Evolutionary conservation across 768 basidiomycete genomes (phyloP).

Genomic region (Rossbeevera mucosa): DNA sequence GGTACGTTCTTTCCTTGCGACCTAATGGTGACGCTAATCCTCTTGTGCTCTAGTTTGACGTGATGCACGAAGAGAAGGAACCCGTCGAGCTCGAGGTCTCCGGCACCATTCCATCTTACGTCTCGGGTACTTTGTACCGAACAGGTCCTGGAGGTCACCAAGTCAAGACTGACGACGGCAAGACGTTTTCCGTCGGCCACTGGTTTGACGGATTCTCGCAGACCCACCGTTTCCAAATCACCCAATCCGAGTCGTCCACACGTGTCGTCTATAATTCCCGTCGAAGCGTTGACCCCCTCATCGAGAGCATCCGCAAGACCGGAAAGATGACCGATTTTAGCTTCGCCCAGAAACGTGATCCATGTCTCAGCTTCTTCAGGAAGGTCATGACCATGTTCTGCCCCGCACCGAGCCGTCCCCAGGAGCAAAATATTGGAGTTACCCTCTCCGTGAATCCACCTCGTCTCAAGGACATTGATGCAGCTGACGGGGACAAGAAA

Average conservation of each 20-base stretch:
- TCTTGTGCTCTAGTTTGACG: constrained; percentile 20
- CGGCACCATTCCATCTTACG: constrained; percentile 32
- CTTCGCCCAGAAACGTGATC: constrained; percentile 32
- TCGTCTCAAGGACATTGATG: constrained; percentile 21
- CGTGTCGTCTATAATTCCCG: constrained; percentile 35
- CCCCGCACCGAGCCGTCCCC: constrained; percentile 7
- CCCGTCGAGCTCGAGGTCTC: constrained; percentile 27
- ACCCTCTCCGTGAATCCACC: constrained; percentile 31
- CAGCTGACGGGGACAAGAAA: constrained; percentile 16
- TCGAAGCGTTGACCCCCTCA: constrained; percentile 25
- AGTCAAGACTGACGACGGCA: constrained; percentile 18
- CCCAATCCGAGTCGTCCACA: constrained; percentile 16
- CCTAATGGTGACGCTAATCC: background rate
- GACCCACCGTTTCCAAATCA: constrained; percentile 39
- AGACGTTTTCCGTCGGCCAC: constrained; percentile 29
- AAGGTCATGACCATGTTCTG: constrained; percentile 30
- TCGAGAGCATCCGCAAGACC: constrained; percentile 27
- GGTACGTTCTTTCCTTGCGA: constrained; percentile 6
- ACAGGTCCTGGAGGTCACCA: constrained; percentile 37
- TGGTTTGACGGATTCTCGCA: constrained; percentile 42
- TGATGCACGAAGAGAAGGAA: constrained; percentile 25
- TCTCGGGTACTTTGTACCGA: constrained; percentile 35
- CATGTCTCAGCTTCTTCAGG: constrained; percentile 28
- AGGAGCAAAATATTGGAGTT: constrained; percentile 24
- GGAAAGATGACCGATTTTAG: constrained; percentile 15